phyloP scores from a whole-genome alignment of 2,329 filamentous ascomycete species.

The Ascochyta clinopodiicola region DNA sequence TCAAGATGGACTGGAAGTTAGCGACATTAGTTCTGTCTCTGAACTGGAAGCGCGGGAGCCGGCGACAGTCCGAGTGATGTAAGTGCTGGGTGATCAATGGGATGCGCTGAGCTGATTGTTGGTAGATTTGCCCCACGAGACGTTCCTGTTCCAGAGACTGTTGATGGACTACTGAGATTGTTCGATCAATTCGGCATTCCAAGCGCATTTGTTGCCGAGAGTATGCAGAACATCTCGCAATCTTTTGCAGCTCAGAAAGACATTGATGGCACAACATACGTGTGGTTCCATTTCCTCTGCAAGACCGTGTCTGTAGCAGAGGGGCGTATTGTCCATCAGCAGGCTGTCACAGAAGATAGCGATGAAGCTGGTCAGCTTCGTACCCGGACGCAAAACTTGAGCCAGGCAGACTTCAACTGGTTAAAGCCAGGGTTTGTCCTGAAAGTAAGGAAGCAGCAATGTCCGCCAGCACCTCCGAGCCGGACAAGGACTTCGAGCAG shows the following conservation, averaged over 20 bases:
- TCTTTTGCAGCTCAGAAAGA: slow-evolving; percentile 35
- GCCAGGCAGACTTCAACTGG: slow-evolving; percentile 35
- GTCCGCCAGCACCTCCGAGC: slow-evolving; percentile 1
- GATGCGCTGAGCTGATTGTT: slow-evolving; percentile 1
- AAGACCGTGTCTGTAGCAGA: slow-evolving; percentile 28
- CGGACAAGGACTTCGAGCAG: slow-evolving; percentile 24
- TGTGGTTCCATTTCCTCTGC: slow-evolving; percentile 43
- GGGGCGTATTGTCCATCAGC: slow-evolving; percentile 15
- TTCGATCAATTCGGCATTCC: slow-evolving; percentile 33
- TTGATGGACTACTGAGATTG: slow-evolving; percentile 19
- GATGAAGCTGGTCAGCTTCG: neutral
- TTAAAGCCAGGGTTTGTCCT: slow-evolving; percentile 36
- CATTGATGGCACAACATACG: slow-evolving; percentile 21
- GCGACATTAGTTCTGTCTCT: slow-evolving; percentile 4
- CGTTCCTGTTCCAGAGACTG: slow-evolving; percentile 16
- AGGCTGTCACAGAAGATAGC: neutral
- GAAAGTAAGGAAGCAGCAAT: slow-evolving; percentile 20
- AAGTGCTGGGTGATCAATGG: neutral
- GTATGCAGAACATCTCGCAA: slow-evolving; percentile 34
- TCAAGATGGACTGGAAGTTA: slow-evolving; percentile 15
- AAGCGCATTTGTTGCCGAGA: slow-evolving; percentile 33
- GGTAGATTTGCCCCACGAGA: slow-evolving; percentile 35
- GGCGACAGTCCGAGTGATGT: slow-evolving; percentile 30
- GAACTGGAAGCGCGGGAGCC: slow-evolving; percentile 14
- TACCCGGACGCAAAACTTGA: slow-evolving; percentile 14